phyloP scores from a whole-genome alignment of 306 rosid genomes.

The Dicorynia guianensis region DNA sequence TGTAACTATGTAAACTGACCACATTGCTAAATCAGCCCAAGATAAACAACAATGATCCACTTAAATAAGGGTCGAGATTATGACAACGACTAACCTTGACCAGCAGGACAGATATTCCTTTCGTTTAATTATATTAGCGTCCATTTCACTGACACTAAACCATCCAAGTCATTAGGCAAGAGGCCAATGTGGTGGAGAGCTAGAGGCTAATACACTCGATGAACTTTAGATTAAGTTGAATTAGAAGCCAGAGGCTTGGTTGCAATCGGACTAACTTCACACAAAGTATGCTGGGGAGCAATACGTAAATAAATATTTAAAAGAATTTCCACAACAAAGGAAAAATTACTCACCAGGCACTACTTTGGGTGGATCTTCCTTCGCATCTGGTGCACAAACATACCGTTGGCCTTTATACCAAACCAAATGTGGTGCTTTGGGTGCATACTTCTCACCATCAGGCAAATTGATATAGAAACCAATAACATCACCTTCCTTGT shows the following conservation, averaged over 20 bases:
- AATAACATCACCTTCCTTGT: constrained; percentile 91
- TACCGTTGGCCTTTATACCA: constrained; percentile 92
- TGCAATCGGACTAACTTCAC: background rate
- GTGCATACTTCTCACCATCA: constrained; percentile 73
- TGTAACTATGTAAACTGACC: no score
- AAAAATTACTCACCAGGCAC: constrained; percentile 73
- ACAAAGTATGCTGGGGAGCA: background rate
- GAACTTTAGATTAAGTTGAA: background rate
- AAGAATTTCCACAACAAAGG: background rate
- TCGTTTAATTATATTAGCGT: background rate
- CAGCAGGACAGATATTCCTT: background rate
- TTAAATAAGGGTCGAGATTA: background rate
- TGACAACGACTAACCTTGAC: background rate
- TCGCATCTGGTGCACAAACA: constrained; percentile 64
- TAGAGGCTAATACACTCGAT: background rate
- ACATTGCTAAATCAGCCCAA: no score
- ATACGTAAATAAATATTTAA: background rate
- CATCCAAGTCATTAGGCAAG: background rate
- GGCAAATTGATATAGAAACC: constrained; percentile 91
- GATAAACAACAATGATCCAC: background rate
- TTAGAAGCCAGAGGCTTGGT: background rate
- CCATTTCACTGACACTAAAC: background rate
- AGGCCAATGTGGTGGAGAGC: background rate
- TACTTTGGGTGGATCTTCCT: constrained; percentile 79
- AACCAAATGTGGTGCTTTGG: constrained; percentile 70